Evolutionary conservation across 805 yeast species (phyloP).

Genomic region (Candida germanica): DNA sequence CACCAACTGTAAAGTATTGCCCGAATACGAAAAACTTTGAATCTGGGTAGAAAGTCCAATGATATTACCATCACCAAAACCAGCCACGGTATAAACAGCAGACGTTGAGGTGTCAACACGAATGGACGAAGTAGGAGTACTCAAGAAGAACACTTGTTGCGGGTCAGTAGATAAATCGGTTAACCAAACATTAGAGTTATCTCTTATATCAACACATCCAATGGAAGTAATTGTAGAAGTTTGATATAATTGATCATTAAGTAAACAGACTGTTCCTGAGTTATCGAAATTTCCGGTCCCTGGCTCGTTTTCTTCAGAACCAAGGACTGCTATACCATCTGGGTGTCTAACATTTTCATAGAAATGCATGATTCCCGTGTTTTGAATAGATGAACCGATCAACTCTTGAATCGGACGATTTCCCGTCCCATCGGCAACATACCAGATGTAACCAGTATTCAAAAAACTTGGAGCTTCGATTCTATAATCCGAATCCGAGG

Average conservation of each 20-base stretch:
- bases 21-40: not conserved
- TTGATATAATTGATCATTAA: slow-evolving; percentile 17
- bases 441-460: slow-evolving; percentile 17
- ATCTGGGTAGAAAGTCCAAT: slow-evolving; percentile 12
- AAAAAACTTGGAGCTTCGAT: slow-evolving; percentile 10
- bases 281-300: slow-evolving; percentile 16
- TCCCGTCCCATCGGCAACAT: slow-evolving; percentile 12
- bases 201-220: slow-evolving; percentile 21
- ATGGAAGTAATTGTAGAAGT: slow-evolving; percentile 14
- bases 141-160: slow-evolving; percentile 18
- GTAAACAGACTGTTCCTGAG: slow-evolving; percentile 24
- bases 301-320: slow-evolving; percentile 4
- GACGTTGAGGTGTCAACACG: slow-evolving; percentile 17
- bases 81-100: slow-evolving; percentile 16
- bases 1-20: not conserved
- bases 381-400: slow-evolving; percentile 10
- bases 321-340: slow-evolving; percentile 13
- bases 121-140: slow-evolving; percentile 15
- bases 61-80: slow-evolving; percentile 23
- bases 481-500: slow-evolving; percentile 13
- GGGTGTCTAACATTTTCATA: slow-evolving; percentile 8
- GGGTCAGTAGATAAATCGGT: slow-evolving; percentile 6
- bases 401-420: slow-evolving; percentile 14
- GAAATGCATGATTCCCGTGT: slow-evolving; percentile 15
- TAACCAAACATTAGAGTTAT: slow-evolving; percentile 11